phyloP scores from a whole-genome alignment of 495 filamentous ascomycete genomes.

The Lophiostoma macrostomum region DNA sequence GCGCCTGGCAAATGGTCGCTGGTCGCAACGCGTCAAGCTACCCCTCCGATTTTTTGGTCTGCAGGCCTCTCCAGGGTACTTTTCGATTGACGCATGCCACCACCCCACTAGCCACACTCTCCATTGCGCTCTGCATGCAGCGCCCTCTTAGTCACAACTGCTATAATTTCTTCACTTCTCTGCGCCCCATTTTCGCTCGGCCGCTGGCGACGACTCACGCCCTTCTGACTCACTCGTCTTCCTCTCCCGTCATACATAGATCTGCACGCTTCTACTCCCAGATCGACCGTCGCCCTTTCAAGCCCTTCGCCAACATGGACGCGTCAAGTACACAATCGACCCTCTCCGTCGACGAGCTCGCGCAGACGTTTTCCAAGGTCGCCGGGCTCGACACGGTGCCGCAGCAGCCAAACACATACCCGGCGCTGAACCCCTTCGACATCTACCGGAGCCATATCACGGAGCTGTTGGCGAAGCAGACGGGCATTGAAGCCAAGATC shows the following conservation, averaged over 20 bases:
- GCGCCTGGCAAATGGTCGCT: neutral
- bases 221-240: slow-evolving; percentile 24
- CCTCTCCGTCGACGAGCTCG: slow-evolving; percentile 23
- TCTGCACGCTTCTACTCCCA: slow-evolving; percentile 7
- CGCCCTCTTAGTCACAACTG: neutral
- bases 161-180: slow-evolving; percentile 21
- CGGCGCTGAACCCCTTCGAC: slow-evolving; percentile 79
- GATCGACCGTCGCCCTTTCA: neutral
- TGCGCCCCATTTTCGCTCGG: slow-evolving; percentile 7
- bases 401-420: slow-evolving; percentile 42
- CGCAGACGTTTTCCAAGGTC: slow-evolving; percentile 17
- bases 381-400: slow-evolving; percentile 25
- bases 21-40: neutral
- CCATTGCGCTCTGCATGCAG: slow-evolving; percentile 22
- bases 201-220: slow-evolving; percentile 24
- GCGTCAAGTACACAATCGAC: slow-evolving; percentile 1
- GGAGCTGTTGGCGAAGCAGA: slow-evolving; percentile 65
- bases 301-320: slow-evolving; percentile 9
- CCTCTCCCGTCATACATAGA: neutral
- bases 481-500: slow-evolving; percentile 64
- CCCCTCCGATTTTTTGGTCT: slow-evolving; percentile 17
- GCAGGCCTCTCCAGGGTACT: neutral
- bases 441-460: slow-evolving; percentile 83
- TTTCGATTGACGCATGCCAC: neutral
- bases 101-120: neutral